phyloP scores from a whole-genome alignment of 306 rosid species.

The Quercus rubra region DNA sequence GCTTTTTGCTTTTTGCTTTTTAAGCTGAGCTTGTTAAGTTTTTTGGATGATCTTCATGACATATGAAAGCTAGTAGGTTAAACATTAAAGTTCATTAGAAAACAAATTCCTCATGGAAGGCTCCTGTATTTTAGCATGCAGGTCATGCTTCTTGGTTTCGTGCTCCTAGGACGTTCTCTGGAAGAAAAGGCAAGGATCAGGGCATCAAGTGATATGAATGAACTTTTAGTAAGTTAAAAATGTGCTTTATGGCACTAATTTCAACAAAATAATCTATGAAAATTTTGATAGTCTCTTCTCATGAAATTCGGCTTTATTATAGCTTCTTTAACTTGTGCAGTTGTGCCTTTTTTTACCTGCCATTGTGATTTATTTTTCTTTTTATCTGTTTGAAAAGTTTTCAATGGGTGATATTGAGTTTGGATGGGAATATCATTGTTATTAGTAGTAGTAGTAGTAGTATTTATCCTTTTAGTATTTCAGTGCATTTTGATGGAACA shows the following conservation, averaged over 20 bases:
- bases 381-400: not conserved
- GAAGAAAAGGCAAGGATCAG: conserved; percentile 92
- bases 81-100: conserved; percentile 16
- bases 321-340: not conserved
- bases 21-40: too few relatives aligned
- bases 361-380: not conserved
- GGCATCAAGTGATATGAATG: conserved; percentile 99
- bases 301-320: not conserved
- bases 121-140: conserved; percentile 69
- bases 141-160: conserved; percentile 99
- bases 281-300: too few relatives aligned
- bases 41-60: not conserved
- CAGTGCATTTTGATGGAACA: not conserved
- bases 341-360: not conserved
- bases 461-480: not conserved
- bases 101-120: conserved; percentile 44
- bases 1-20: too few relatives aligned
- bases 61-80: conserved; percentile 1
- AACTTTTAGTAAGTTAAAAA: conserved; percentile 68
- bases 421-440: too few relatives aligned
- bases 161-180: conserved; percentile 94
- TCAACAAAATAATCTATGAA: not conserved
- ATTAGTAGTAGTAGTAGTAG: too few relatives aligned
- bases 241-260: not conserved
- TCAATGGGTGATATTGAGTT: not conserved